A percentile compares a stretch with the other conserved stretches of the same genome.
Evolutionary conservation across 805 yeast species (phyloP).

Genomic region (Pichia occidentalis): DNA sequence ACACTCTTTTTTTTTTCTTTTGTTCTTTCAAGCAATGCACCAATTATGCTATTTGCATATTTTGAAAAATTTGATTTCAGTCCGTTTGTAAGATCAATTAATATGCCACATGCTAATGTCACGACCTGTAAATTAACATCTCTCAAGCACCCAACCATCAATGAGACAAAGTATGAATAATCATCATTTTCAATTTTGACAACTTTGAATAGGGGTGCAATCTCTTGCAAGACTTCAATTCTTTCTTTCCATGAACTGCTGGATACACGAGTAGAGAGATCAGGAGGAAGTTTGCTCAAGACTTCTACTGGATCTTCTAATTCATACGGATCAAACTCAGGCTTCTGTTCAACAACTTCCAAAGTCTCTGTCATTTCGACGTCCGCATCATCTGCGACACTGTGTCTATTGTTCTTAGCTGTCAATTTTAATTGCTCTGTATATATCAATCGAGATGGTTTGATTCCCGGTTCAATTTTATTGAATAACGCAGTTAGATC

Average conservation of each 20-base stretch:
- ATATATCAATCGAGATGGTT: slow-evolving; percentile 50
- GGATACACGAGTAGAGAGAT: slow-evolving; percentile 46
- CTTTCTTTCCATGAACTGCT: slow-evolving; percentile 89
- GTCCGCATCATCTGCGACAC: slow-evolving; percentile 30
- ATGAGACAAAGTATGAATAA: slow-evolving; percentile 54
- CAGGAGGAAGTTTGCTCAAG: slow-evolving; percentile 56
- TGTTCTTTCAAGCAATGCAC: slow-evolving; percentile 68
- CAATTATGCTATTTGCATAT: slow-evolving; percentile 46
- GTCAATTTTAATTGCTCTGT: slow-evolving; percentile 31
- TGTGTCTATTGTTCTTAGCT: slow-evolving; percentile 18
- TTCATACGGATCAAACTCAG: slow-evolving; percentile 57
- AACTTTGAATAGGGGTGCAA: slow-evolving; percentile 43
- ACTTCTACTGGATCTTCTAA: slow-evolving; percentile 66
- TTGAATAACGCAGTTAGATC: slow-evolving; percentile 70
- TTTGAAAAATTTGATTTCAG: slow-evolving; percentile 49
- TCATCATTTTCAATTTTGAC: slow-evolving; percentile 53
- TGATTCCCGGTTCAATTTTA: slow-evolving; percentile 36
- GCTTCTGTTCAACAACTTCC: slow-evolving; percentile 18
- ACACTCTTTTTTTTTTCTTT: slow-evolving; percentile 84
- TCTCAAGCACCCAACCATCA: slow-evolving; percentile 64
- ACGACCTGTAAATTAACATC: slow-evolving; percentile 91
- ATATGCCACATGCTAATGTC: slow-evolving; percentile 64
- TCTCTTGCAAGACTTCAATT: slow-evolving; percentile 73
- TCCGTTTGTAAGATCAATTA: slow-evolving; percentile 58
- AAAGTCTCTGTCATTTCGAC: slow-evolving; percentile 33